Conservation (phyloP, 805 yeast genomes). For the Sugiyamaella qingdaonensis region DNA sequence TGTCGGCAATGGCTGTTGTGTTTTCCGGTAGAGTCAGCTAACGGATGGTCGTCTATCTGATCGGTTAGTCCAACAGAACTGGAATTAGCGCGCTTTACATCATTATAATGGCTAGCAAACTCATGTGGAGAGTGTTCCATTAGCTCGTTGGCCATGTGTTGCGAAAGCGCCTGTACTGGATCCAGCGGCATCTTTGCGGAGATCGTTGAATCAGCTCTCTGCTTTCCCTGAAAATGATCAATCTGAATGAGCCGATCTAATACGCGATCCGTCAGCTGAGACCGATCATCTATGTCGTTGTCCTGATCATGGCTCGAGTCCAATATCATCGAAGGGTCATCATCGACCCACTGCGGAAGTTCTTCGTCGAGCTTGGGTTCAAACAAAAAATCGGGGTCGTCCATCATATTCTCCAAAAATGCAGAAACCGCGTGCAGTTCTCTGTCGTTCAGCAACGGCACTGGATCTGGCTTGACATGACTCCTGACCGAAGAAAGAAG, state of each 20-base stretch:
- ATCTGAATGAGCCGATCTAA: not conserved
- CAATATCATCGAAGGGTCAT: not conserved
- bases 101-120: not conserved
- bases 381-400: constrained; percentile 30
- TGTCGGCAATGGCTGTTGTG: too few species aligned
- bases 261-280: not conserved
- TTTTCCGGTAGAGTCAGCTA: too few species aligned
- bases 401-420: constrained; percentile 30
- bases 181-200: not conserved
- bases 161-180: not conserved
- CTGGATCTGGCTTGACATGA: not conserved
- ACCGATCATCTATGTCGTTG: not conserved
- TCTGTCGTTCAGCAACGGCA: constrained; percentile 26
- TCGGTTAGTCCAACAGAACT: not conserved
- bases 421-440: constrained; percentile 30
- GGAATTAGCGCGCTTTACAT: not conserved
- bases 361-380: constrained; percentile 30
- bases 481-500: not conserved
- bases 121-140: not conserved
- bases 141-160: not conserved
- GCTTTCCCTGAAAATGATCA: not conserved
- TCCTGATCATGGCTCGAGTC: not conserved
- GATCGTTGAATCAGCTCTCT: not conserved
- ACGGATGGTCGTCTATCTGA: too few species aligned
- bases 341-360: constrained; percentile 17